These are phyloP conservation scores for Lachancea fermentati DNA, from an alignment of 805 yeast genomes.

Conservation along the genomic window DNA sequence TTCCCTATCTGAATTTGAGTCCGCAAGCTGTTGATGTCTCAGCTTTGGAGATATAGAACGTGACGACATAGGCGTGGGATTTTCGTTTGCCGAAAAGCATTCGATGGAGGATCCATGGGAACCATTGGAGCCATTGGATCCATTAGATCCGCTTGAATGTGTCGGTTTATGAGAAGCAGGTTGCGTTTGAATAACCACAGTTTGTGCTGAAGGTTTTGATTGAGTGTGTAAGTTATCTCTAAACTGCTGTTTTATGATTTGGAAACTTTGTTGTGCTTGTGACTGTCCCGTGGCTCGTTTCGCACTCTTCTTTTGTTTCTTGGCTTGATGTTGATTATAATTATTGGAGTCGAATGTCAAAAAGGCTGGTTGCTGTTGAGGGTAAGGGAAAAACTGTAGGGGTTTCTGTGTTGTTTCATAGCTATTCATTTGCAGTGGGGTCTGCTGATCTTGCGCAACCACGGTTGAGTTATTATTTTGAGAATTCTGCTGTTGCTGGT, in stretches of 20 bases:
- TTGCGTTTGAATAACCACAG: slow-evolving; percentile 35
- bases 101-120: slow-evolving; percentile 21
- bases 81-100: slow-evolving; percentile 21
- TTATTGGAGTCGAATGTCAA: slow-evolving; percentile 4
- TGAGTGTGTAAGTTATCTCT: slow-evolving; percentile 15
- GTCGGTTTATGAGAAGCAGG: slow-evolving; percentile 21
- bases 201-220: slow-evolving; percentile 12
- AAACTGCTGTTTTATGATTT: slow-evolving; percentile 18
- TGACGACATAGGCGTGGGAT: slow-evolving; percentile 24
- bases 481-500: slow-evolving; percentile 11
- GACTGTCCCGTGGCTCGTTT: slow-evolving; percentile 25
- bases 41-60: slow-evolving; percentile 17
- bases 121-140: slow-evolving; percentile 12
- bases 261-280: slow-evolving; percentile 21
- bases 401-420: slow-evolving; percentile 30
- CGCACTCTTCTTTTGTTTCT: slow-evolving; percentile 16
- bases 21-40: slow-evolving; percentile 11
- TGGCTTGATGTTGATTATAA: slow-evolving; percentile 10
- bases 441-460: slow-evolving; percentile 9
- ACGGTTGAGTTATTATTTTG: slow-evolving; percentile 9
- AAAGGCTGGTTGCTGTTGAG: slow-evolving; percentile 16
- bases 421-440: slow-evolving; percentile 6
- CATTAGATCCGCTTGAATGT: slow-evolving; percentile 2
- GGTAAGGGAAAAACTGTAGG: slow-evolving; percentile 30
- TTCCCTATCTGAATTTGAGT: slow-evolving; percentile 6